These are phyloP conservation scores for Eucalyptus shirleyi DNA, from an alignment of 345 rosid species.

Conservation along the genomic window DNA sequence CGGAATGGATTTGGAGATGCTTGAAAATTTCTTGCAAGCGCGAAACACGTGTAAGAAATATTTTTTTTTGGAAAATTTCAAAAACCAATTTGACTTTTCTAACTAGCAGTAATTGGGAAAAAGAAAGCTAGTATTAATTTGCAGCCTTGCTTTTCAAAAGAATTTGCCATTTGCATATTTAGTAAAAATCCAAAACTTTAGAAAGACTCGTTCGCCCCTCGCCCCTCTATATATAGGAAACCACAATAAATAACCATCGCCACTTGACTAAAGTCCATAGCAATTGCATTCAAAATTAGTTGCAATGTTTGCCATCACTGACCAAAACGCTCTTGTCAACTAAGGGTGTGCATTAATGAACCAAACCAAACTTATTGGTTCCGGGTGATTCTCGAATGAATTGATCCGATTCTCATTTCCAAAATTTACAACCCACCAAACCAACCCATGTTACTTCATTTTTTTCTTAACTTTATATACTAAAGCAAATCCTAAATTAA, in stretches of 20 bases:
- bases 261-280: background rate
- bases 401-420: rapidly evolving
- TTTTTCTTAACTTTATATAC: too few species aligned
- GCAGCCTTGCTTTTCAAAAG: background rate
- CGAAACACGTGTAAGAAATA: background rate
- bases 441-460: background rate
- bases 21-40: background rate
- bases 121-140: background rate
- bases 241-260: background rate
- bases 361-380: too few species aligned
- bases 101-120: background rate
- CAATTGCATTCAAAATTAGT: background rate
- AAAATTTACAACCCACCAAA: too few species aligned
- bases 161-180: background rate
- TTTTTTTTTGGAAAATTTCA: background rate
- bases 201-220: background rate
- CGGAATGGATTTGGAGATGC: background rate
- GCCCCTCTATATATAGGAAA: background rate
- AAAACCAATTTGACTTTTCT: background rate
- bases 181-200: background rate
- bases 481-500: too few species aligned
- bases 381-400: rapidly evolving
- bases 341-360: background rate
- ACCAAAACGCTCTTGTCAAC: rapidly evolving
- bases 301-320: background rate